Base-by-base conservation (phyloP, 768 basidiomycete genomes). In the Floccularia luteovirens region DNA sequence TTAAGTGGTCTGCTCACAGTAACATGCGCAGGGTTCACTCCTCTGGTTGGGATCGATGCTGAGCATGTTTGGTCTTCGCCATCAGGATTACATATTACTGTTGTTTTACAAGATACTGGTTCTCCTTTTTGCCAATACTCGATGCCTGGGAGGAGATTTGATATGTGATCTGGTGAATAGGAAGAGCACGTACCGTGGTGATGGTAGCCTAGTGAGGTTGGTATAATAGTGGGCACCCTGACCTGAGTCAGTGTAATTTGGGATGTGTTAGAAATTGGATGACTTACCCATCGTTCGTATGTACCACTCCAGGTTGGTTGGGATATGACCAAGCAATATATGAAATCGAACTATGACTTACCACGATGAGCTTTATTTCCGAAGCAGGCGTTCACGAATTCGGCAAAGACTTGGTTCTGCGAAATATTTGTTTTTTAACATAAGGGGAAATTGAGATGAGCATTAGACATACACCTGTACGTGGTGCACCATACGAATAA, bases 151-250 rank as follows among this genome's bases (percentile, higher is more conserved):
- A 14, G 35, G 20, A 14, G 8, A 2, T 17, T 16, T 10, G 10
- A n/a, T 19, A n/a, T 21, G 22, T 3, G 24, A 22, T 14, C 24
- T 3, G 2, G 22, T n/a, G 8, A 7, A 20, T 13, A 38, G 31
- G 24, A 2, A 3, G 22, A 8, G 1, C 10, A 11, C 50, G 25
- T 39, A 69, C 75, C 74, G 43, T 76, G 74, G 41, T 78, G 75
- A 39, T 64, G 66, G 52, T 76, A 78, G 4, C 74, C 74, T 6
- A 75, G 44, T 2, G 48, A 49, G 3, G 47, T 64, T 0, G 74
- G 69, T 22, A 77, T 70, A 36, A 74, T 63, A 0, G 73, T 77
- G 1, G 74, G 72, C 7, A 75, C 72, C 4, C 75, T 75, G 41
- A 1, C 3, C 4, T 21, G 13, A 4, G 12, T 25, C 13, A 30